Evolutionary conservation across 768 basidiomycete genomes (phyloP), one percentile per base, ranked within the genome.

Genomic region (Termitomyces sp.): DNA sequence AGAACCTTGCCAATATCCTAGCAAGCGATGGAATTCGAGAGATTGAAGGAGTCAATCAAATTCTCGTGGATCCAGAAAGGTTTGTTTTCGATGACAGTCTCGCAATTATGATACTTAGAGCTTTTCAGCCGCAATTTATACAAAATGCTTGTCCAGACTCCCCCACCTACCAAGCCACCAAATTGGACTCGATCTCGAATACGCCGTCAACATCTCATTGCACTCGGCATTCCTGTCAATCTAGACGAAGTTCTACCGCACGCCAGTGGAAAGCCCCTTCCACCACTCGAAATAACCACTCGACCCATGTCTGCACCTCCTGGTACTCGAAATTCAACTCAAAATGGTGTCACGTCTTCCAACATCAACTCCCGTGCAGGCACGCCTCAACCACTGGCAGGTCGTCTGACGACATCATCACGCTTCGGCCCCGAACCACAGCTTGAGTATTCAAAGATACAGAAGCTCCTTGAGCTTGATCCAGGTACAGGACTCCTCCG

Each of bases 111-210:
- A 43, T 66, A 63, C 50, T 67, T 49, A 65, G 51, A 55, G 56
- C 59, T 35, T 58, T 56, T 44, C 63, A 96, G 95, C 71, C 93
- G 93, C 50, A 82, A 88, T 61, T 72, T 93, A 55, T 93, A 93
- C 72, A 84, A 85, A 58, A 77, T 80, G 60, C 79, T 95, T 18
- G 69, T 92, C 41, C 81, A 88, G 63, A 81, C 87, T 1, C 85
- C 89, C 2, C 87, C 91, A 36, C 82, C 87, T 10, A 87, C 83
- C 48, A 86, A 89, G 69, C 88, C 91, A n/a, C 87, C 93, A 55
- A 95, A 92, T 66, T 98, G 95, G 95, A 95, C 87, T 53, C 87
- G 93, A 50, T 96, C 94, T 58, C 84, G 91, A 47, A 94, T 93
- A 69, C 84, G 95, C 57, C 79, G 94, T 50, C 93, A 94, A 68